Percentiles rank a stretch among this genome's conserved stretches.
These are phyloP conservation scores for Colletotrichum tofieldiae DNA, from an alignment of 2,329 filamentous ascomycete genomes.

Conservation along the genomic window DNA sequence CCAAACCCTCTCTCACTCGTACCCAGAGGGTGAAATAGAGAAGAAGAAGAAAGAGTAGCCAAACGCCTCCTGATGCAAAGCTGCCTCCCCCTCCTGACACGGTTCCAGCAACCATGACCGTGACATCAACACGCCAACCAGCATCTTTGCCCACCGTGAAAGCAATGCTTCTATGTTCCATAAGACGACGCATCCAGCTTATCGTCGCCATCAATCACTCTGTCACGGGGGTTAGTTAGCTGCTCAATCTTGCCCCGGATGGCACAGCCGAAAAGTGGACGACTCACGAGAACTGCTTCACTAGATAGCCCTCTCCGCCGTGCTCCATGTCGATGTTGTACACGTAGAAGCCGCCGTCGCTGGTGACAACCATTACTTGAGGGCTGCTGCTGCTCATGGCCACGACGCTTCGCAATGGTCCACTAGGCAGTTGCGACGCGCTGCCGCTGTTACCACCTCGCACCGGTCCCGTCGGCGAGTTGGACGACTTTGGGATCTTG, in stretches of 20 bases:
- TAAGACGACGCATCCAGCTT: slow-evolving; percentile 67
- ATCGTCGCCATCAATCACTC: slow-evolving; percentile 70
- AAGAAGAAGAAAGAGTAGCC: background rate
- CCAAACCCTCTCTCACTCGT: background rate
- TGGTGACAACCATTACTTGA: slow-evolving; percentile 98
- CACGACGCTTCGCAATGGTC: slow-evolving; percentile 88
- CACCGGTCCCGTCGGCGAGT: slow-evolving; percentile 47
- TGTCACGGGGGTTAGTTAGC: slow-evolving; percentile 47
- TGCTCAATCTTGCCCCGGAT: background rate
- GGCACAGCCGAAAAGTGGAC: background rate
- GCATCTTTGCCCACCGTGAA: too few relatives aligned
- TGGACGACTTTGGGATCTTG: slow-evolving; percentile 81
- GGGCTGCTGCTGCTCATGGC: slow-evolving; percentile 96
- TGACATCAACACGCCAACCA: background rate
- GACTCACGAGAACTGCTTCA: slow-evolving; percentile 93
- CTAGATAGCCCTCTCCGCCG: slow-evolving; percentile 91
- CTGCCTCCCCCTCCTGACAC: background rate
- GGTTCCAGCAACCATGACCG: background rate
- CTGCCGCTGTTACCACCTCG: slow-evolving; percentile 23
- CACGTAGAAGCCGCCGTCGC: slow-evolving; percentile 94
- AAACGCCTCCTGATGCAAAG: slow-evolving; percentile 37
- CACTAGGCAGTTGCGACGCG: slow-evolving; percentile 47
- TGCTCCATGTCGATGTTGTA: slow-evolving; percentile 96
- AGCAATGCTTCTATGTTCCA: slow-evolving; percentile 49
- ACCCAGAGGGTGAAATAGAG: background rate